Base-by-base conservation (phyloP, 2,329 filamentous ascomycete species). In the Talaromyces sp. region DNA sequence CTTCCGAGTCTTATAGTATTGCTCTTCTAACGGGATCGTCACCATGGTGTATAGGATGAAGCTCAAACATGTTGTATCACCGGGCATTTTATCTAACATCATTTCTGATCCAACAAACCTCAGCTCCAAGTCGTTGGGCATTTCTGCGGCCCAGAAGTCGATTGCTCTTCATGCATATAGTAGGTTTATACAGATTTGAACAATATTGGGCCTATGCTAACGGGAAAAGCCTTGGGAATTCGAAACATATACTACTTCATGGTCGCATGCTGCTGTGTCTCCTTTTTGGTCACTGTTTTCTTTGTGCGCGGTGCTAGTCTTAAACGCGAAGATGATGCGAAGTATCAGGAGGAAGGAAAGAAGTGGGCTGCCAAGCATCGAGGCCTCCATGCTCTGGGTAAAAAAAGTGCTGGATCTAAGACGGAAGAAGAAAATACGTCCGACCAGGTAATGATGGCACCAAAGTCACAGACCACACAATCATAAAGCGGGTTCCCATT, bases 201-300 rank as follows among this genome's bases (percentile, higher is more conserved):
- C 36, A 3, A 2, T 5, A 22, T 46, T 8, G 3, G 2, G 5
- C n/a, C 2, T 29, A 43, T 36, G 30, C 20, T 49, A 20, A 49
- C 29, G 2, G 14, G 3, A 1, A 3, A 10, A 49, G 47, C 29
- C 10, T 14, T 43, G 29, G 47, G 47, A 1, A 49, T 49, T 49
- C 47, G 22, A 13, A 49, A 49, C 20, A 49, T 49, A 9, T 49
- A 49, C 17, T 49, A 49, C 13, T 49, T 49, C 22, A 49, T 49
- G 47, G 30, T 49, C 13, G 39, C 39, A 10, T 49, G 39, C 29
- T 49, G 39, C 29, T 49, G 37, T 16, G 32, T 29, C 39, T 49
- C 47, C 3, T 49, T 49, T 20, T 49, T 49, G 13, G 4, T 49
- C 3, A 43, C 47, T 2, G 29, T 49, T 11, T 43, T 27, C 9